Percentiles rank a stretch among this genome's conserved stretches.
Evolutionary conservation across 768 basidiomycete species (phyloP).

Genomic region (Plicaturopsis crispa): DNA sequence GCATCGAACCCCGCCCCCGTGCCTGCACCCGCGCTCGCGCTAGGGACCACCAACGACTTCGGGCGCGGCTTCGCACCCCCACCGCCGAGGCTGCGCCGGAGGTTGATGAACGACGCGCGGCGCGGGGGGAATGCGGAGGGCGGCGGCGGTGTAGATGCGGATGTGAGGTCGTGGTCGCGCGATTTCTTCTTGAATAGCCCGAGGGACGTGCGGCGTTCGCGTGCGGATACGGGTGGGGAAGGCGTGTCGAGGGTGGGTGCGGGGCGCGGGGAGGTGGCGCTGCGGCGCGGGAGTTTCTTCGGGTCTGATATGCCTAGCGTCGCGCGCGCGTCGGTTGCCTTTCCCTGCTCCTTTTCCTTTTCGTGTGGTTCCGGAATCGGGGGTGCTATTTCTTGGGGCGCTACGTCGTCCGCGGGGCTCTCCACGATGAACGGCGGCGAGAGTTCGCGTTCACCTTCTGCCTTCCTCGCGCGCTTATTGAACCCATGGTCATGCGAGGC

Average conservation of each 20-base stretch:
- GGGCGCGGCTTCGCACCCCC: constrained; percentile 8
- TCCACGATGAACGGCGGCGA: too few relatives aligned
- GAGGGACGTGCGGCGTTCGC: constrained; percentile 11
- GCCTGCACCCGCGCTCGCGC: constrained; percentile 5
- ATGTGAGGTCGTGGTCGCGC: constrained; percentile 8
- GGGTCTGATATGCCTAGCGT: too few relatives aligned
- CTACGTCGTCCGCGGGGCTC: too few relatives aligned
- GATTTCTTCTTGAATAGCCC: constrained; percentile 9
- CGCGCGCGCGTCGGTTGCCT: too few relatives aligned
- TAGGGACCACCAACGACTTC: constrained; percentile 5
- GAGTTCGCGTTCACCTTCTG: too few relatives aligned
- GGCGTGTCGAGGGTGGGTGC: constrained; percentile 8
- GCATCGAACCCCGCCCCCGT: constrained; percentile 18
- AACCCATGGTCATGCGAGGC: too few relatives aligned
- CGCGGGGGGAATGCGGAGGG: constrained; percentile 7
- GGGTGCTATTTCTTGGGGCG: too few relatives aligned
- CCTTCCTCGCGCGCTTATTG: too few relatives aligned
- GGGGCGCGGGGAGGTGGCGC: constrained; percentile 4
- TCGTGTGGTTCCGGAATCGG: too few relatives aligned
- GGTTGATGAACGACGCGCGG: constrained; percentile 4
- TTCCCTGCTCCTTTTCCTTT: too few relatives aligned
- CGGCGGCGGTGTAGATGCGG: constrained; percentile 9
- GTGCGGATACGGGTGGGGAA: constrained; percentile 9
- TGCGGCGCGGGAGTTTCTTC: too few relatives aligned
- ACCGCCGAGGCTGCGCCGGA: constrained; percentile 8